Conservation (phyloP, 106 monocot genomes). For the Amphibolis antarctica region DNA sequence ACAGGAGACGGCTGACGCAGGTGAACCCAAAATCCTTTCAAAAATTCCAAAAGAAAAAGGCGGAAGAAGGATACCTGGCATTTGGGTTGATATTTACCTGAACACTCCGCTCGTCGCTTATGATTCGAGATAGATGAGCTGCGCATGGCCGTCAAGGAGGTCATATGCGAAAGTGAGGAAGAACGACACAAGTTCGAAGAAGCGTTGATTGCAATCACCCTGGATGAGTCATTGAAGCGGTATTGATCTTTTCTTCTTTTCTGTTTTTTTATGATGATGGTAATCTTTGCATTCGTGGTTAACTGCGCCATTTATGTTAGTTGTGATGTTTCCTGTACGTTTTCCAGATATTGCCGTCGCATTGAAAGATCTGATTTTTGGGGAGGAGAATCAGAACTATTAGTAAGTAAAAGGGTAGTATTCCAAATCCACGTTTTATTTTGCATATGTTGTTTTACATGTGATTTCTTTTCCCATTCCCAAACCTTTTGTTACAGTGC, state of each 20-base stretch:
- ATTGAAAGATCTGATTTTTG: constrained; percentile 75
- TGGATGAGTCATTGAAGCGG: constrained; percentile 75
- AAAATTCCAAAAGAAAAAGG: too few species aligned
- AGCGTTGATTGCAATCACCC: constrained; percentile 74
- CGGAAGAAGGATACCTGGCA: too few species aligned
- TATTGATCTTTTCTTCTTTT: background rate
- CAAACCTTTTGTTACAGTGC: too few species aligned
- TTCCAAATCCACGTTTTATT: background rate
- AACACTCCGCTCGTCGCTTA: too few species aligned
- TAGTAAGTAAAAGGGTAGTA: constrained; percentile 30
- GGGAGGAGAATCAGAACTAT: constrained; percentile 92
- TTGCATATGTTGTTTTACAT: constrained; percentile 1
- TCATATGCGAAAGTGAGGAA: constrained; percentile 57
- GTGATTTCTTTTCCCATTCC: too few species aligned
- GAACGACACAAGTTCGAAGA: constrained; percentile 68
- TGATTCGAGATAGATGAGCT: constrained; percentile 59
- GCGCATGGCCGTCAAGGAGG: constrained; percentile 87
- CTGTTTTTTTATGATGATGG: background rate
- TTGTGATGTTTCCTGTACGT: background rate
- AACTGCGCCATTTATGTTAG: too few species aligned
- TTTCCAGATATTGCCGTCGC: constrained; percentile 75
- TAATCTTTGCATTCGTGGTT: too few species aligned
- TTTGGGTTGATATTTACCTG: too few species aligned
- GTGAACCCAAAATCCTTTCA: background rate
- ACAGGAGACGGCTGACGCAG: constrained; percentile 24